Percentiles rank a stretch among this genome's conserved stretches.
Conservation (phyloP, 768 basidiomycete genomes). For the Hemileccinum rubropunctum region DNA sequence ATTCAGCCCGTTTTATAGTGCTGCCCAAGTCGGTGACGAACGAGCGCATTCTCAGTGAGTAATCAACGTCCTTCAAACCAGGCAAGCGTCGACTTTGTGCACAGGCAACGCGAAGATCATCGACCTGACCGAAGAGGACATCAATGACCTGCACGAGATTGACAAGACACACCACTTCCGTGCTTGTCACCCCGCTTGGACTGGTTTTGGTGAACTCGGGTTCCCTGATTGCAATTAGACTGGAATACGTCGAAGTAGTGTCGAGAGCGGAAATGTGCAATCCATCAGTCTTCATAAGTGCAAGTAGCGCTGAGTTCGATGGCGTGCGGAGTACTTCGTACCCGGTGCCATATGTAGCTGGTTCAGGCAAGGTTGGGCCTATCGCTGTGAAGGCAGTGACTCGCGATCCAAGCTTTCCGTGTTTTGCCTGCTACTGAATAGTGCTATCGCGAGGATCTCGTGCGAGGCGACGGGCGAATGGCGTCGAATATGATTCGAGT, state of each 20-base stretch:
- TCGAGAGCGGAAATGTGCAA: background rate
- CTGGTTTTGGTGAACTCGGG: conserved; percentile 59
- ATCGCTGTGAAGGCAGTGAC: background rate
- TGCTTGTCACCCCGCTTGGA: conserved; percentile 62
- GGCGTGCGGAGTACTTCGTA: background rate
- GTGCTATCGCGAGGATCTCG: background rate
- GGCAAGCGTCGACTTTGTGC: background rate
- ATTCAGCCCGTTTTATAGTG: conserved; percentile 36
- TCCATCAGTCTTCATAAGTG: background rate
- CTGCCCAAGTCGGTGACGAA: conserved; percentile 77
- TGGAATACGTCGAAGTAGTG: background rate
- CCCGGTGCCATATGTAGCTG: background rate
- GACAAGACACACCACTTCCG: conserved; percentile 64
- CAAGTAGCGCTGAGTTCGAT: background rate
- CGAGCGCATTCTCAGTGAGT: conserved; percentile 55
- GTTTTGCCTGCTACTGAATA: background rate
- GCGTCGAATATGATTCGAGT: background rate
- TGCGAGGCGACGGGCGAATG: background rate
- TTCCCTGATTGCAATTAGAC: conserved; percentile 52
- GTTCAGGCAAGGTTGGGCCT: conserved; percentile 10
- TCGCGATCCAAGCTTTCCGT: background rate
- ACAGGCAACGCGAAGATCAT: conserved; percentile 59
- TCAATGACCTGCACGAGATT: conserved; percentile 54
- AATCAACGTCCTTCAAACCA: background rate
- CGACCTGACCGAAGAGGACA: conserved; percentile 59